A percentile compares a stretch with the other conserved stretches of the same genome.
Evolutionary conservation across 352 stramenopile genomes (phyloP).

Genomic region (Phytophthora chlamydospora): DNA sequence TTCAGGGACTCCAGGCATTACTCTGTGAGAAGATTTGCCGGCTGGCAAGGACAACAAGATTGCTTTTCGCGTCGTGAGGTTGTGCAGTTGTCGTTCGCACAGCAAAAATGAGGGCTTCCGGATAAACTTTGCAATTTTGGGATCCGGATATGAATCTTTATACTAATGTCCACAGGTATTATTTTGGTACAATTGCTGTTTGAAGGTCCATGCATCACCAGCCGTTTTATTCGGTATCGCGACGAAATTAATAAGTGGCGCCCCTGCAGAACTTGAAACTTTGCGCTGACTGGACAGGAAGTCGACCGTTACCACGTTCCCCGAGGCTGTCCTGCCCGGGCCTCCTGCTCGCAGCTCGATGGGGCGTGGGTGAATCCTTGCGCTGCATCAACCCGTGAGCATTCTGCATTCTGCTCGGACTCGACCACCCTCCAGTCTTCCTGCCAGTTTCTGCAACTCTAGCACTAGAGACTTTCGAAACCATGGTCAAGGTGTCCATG

Average conservation of each 20-base stretch:
- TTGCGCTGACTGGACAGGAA: constrained; percentile 12
- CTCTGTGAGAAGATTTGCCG: constrained; percentile 1
- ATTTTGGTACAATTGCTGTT: too few species aligned
- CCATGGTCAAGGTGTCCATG: constrained; percentile 40
- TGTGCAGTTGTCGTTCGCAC: constrained; percentile 21
- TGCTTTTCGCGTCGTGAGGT: constrained; percentile 29
- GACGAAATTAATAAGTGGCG: too few species aligned
- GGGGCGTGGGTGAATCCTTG: constrained; percentile 12
- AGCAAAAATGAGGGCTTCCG: constrained; percentile 13
- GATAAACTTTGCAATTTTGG: too few species aligned
- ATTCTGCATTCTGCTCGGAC: constrained; percentile 45
- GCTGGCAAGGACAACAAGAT: constrained; percentile 17
- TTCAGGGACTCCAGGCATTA: constrained; percentile 13
- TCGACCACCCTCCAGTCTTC: constrained; percentile 8
- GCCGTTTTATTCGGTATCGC: too few species aligned
- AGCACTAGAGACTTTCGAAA: constrained; percentile 16
- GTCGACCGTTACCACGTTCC: constrained; percentile 34
- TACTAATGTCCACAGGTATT: too few species aligned
- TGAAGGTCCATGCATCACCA: too few species aligned
- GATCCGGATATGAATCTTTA: too few species aligned
- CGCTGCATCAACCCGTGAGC: neutral
- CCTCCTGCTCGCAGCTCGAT: constrained; percentile 10
- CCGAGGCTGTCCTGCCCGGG: constrained; percentile 17
- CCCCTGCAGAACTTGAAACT: neutral
- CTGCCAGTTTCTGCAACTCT: constrained; percentile 7